Base-by-base conservation (phyloP, 2,329 filamentous ascomycete species). In the Sporothrix brunneoviolacea region DNA sequence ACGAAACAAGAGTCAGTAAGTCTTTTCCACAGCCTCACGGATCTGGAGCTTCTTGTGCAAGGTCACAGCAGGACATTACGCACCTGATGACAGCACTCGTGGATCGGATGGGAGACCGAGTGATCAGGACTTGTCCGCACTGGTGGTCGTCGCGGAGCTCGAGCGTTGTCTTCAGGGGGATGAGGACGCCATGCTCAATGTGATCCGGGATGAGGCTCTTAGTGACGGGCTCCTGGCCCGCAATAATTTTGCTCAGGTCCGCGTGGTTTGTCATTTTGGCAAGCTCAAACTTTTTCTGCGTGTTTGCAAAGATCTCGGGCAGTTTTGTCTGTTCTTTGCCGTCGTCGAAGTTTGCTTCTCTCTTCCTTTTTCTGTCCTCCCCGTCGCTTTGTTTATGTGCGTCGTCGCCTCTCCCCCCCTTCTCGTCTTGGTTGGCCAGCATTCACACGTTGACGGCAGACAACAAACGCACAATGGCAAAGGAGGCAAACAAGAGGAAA, bases 51-150 rank as follows among this genome's bases (percentile, higher is more conserved):
- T n/a, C n/a, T n/a, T n/a, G n/a, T n/a, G n/a, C n/a, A n/a, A n/a
- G n/a, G n/a, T n/a, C n/a, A n/a, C n/a, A n/a, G n/a, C n/a, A 32
- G 16, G 13, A 21, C 4, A n/a, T 27, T 21, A 73, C 80, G 65
- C 70, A 90, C 86, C 77, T 82, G 62, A 93, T 78, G 61, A 89
- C 77, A 57, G 77, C 74, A 65, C 86, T 88, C 57, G 86, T 85
- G 59, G 77, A 75, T 66, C 83, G 86, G 56, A 82, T 79, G 41
- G 86, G 86, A 49, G 86, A 78, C 61, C 84, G 77, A 44, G 88
- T 84, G 55, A 88, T 80, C 64, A 85, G 86, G 48, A 83, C 83
- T 53, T 79, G 73, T 44, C 84, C 75, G 54, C 79, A 68, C 33
- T 68, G 68, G 52, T 83, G 75, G 50, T 79, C 76, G 57, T 82